Evolutionary conservation across 306 rosid species (phyloP), one percentile per base, ranked within the genome.

Genomic region (Malus sylvestris): DNA sequence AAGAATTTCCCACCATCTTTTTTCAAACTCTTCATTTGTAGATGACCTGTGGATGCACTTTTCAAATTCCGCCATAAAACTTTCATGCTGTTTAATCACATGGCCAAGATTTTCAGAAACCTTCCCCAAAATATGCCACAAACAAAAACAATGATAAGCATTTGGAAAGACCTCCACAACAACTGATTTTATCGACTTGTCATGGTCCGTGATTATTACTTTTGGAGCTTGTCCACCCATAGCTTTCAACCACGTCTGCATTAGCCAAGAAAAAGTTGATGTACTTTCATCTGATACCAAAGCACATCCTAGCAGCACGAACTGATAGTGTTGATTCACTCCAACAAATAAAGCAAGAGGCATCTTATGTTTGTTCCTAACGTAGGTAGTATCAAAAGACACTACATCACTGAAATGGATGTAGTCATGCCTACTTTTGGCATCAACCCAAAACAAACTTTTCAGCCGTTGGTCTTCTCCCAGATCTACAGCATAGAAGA

Each of bases 301-400:
- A 78, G 99, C 99, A 89, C 97, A 95, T 46, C 99, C 99, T 52
- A 95, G 96, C 82, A 95, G 81, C 76, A 93, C 81, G 74, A 92
- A 92, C 76, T 95, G 99, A 82, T 87, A 95, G 71, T 95, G 99
- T 82, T 92, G 97, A 86, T 95, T 95, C 86, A 90, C 99, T 71
- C 99, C 99, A 79, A 95, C 84, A 92, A 95, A 92, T 70, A 92
- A 78, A 79, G 84, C 90, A 76, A 95, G 97, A 83, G 99, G 99
- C 97, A 95, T 87, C 85, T 92, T 95, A 82, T 92, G 88, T 73
- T 95, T 92, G 86, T 87, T 92, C 84, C 96, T 88, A 70, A 92
- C 77, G 75, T 95, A 92, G 30, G 93, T 83, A 71, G 96, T 95
- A 76, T 95, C 99, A 68, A 95, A 86, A 68, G 97, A 89, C 62